phyloP scores from a whole-genome alignment of 1,139 yeast species.

The Magnusiomyces suaveolens region DNA sequence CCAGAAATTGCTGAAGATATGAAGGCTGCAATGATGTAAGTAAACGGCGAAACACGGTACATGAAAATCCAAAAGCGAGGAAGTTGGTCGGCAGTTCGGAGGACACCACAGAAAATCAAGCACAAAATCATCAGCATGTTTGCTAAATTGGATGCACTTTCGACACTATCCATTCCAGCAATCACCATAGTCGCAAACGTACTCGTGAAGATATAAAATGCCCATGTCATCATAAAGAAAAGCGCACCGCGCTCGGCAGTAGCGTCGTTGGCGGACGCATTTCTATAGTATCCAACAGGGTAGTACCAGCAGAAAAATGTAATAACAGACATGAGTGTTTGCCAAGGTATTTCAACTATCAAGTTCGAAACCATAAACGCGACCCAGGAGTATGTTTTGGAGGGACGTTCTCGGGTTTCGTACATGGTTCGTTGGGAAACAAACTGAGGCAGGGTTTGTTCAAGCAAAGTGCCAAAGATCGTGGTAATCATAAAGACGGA shows the following conservation, averaged over 20 bases:
- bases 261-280: slow-evolving; percentile 45
- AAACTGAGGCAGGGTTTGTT: slow-evolving; percentile 61
- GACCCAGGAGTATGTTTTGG: slow-evolving; percentile 46
- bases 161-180: slow-evolving; percentile 56
- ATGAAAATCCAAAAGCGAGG: slow-evolving; percentile 62
- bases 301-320: slow-evolving; percentile 64
- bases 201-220: slow-evolving; percentile 50
- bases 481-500: slow-evolving; percentile 54
- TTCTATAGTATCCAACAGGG: slow-evolving; percentile 51
- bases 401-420: slow-evolving; percentile 42
- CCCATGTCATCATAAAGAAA: slow-evolving; percentile 48
- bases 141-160: slow-evolving; percentile 63
- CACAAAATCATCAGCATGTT: slow-evolving; percentile 56
- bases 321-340: slow-evolving; percentile 48
- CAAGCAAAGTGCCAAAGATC: slow-evolving; percentile 48
- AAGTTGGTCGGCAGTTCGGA: slow-evolving; percentile 48
- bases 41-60: slow-evolving; percentile 62
- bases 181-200: slow-evolving; percentile 57
- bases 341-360: slow-evolving; percentile 63
- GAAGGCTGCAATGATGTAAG: slow-evolving; percentile 54
- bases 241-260: slow-evolving; percentile 54
- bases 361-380: slow-evolving; percentile 50
- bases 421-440: slow-evolving; percentile 53
- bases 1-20: slow-evolving; percentile 45
- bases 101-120: slow-evolving; percentile 73